A percentile compares a stretch with the other conserved stretches of the same genome.
Conservation (phyloP, 345 rosid species). For the Syzygium aqueum region DNA sequence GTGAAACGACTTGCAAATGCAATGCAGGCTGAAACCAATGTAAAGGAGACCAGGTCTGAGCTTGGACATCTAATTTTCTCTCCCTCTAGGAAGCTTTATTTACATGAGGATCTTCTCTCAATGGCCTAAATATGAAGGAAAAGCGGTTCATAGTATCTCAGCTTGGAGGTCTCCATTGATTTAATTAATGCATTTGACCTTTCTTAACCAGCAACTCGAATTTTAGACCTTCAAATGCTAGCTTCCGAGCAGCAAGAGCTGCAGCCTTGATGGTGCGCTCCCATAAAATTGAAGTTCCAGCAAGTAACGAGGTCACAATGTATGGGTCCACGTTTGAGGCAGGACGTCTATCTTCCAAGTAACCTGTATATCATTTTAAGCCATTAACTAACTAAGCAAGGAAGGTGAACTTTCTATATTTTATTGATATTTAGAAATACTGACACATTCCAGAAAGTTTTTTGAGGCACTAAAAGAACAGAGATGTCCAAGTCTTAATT, state of each 20-base stretch:
- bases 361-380: slow-evolving; percentile 30
- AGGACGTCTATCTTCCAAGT: slow-evolving; percentile 81
- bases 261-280: slow-evolving; percentile 83
- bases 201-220: neutral
- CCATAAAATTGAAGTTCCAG: slow-evolving; percentile 72
- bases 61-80: neutral
- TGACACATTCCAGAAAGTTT: neutral
- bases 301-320: slow-evolving; percentile 58
- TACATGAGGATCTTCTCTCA: neutral
- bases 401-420: neutral
- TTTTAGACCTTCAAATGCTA: slow-evolving; percentile 55
- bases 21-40: neutral
- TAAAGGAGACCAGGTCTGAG: neutral
- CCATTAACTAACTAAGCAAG: neutral
- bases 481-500: neutral
- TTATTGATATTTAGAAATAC: no score
- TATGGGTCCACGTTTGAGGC: slow-evolving; percentile 97
- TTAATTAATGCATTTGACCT: neutral
- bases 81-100: neutral
- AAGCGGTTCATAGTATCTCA: neutral
- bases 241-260: slow-evolving; percentile 84
- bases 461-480: neutral
- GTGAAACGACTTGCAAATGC: neutral
- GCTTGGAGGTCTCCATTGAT: neutral
- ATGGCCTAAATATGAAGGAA: neutral